phyloP scores from a whole-genome alignment of 139 green algal genomes.

The Volvox reticuliferus region DNA sequence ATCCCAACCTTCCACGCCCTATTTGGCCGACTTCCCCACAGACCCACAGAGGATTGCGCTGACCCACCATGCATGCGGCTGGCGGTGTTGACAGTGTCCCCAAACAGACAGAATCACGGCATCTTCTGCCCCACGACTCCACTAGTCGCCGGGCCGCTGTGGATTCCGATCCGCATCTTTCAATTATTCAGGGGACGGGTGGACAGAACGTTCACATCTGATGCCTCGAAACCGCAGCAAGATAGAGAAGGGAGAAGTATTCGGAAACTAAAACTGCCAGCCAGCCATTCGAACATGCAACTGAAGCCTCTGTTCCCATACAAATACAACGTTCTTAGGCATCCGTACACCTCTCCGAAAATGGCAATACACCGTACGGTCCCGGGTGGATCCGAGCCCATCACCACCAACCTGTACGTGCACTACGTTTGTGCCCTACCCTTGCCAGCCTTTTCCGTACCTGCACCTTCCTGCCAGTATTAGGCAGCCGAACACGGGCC shows the following conservation, averaged over 20 bases:
- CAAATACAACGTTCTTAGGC: too few species aligned
- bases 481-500: conserved; percentile 23
- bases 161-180: conserved; percentile 46
- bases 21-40: neutral
- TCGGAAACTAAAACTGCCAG: too few species aligned
- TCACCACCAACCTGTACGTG: neutral
- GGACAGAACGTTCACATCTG: too few species aligned
- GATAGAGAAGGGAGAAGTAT: too few species aligned
- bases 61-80: conserved; percentile 43
- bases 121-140: conserved; percentile 42
- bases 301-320: too few species aligned
- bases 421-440: too few species aligned
- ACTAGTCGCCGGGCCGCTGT: conserved; percentile 35
- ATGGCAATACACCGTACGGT: too few species aligned
- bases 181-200: too few species aligned
- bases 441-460: neutral
- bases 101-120: conserved; percentile 43
- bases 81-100: conserved; percentile 49
- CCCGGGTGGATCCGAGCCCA: neutral
- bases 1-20: too few species aligned
- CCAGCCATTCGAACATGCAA: too few species aligned
- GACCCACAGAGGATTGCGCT: neutral
- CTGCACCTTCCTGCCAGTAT: conserved; percentile 13
- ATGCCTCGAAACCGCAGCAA: too few species aligned
- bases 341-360: too few species aligned